phyloP scores from a whole-genome alignment of 305 asterid species.

The Salvia sclarea region DNA sequence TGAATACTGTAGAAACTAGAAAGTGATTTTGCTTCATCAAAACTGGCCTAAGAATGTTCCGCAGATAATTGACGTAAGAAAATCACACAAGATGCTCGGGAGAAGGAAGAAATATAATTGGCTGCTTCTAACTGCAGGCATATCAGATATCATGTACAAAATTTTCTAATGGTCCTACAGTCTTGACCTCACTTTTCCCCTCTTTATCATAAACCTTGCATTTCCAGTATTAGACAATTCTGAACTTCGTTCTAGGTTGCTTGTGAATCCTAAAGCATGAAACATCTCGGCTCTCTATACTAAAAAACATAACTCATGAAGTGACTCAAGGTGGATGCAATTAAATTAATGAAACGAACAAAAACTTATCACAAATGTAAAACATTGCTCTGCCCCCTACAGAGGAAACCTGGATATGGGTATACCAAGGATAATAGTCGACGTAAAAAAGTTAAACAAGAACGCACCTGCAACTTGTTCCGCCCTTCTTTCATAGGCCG shows the following conservation, averaged over 20 bases:
- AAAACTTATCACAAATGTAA: not conserved
- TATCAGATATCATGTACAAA: not conserved
- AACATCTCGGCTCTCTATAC: conserved; percentile 10
- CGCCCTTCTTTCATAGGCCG: conserved; percentile 48
- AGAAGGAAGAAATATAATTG: not conserved
- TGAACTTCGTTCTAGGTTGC: not conserved
- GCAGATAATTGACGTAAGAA: not conserved
- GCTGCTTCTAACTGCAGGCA: not conserved
- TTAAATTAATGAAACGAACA: not conserved
- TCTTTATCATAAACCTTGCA: not conserved
- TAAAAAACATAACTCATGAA: not conserved
- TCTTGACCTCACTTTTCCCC: not conserved
- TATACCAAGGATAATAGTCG: not conserved
- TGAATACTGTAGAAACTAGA: no score
- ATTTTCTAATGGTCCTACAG: not conserved
- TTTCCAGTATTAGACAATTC: not conserved
- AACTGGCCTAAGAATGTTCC: not conserved
- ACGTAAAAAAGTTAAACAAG: not conserved
- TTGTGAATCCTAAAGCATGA: not conserved
- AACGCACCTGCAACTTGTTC: conserved; percentile 49
- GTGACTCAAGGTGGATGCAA: not conserved
- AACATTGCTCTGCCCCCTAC: not conserved
- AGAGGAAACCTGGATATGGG: not conserved
- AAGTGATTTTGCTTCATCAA: not conserved
- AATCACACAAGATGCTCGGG: not conserved